phyloP scores from a whole-genome alignment of 2,329 filamentous ascomycete genomes.

The Fusarium temperatum region DNA sequence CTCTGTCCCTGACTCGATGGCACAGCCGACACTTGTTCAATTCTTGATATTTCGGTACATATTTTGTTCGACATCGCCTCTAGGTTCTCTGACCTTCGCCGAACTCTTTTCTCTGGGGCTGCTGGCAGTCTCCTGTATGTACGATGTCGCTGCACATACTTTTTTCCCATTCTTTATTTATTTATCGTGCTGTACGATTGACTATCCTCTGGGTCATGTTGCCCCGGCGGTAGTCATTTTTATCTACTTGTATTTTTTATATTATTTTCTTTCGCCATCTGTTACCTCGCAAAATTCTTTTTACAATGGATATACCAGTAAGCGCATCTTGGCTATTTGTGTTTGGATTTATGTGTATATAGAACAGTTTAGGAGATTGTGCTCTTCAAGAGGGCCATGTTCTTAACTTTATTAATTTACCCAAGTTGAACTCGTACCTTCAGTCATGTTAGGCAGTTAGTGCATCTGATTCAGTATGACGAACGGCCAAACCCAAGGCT shows the following conservation, averaged over 20 bases:
- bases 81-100: background rate
- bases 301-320: constrained; percentile 35
- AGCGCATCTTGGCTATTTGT: constrained; percentile 23
- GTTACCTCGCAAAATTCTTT: constrained; percentile 3
- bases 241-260: background rate
- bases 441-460: background rate
- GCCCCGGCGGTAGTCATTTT: background rate
- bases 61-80: background rate
- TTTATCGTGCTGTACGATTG: background rate
- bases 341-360: constrained; percentile 17
- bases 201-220: background rate
- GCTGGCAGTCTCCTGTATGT: constrained; percentile 24
- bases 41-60: background rate
- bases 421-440: background rate
- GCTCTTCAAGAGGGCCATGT: background rate
- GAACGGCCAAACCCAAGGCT: background rate
- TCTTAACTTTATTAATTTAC: background rate
- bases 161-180: background rate
- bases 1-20: constrained; percentile 13
- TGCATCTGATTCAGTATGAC: background rate
- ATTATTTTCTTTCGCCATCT: background rate
- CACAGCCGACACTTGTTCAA: background rate
- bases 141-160: background rate
- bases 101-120: constrained; percentile 9
- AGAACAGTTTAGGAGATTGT: constrained; percentile 25